Base-by-base conservation (phyloP, 2,329 filamentous ascomycete species). In the Pyrenochaeta sp. region DNA sequence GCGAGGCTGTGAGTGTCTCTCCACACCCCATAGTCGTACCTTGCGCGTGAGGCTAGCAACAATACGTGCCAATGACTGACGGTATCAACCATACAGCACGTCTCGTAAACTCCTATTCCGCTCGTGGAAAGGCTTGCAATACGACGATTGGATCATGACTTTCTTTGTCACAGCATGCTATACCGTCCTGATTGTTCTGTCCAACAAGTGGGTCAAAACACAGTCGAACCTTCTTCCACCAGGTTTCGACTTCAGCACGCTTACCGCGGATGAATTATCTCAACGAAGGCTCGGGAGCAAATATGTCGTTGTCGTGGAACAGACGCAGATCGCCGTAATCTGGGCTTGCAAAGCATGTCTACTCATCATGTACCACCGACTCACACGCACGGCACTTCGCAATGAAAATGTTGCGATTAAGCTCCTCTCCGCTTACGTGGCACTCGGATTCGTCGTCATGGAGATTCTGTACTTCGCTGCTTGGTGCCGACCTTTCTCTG, bases 71-170 rank as follows among this genome's bases (percentile, higher is more conserved):
- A 52, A 55, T 52, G 34, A 59, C 59, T 50, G 37, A 50, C 45
- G 1, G 27, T 4, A 30, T 27, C 25, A 36, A 8, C 10, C 9
- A 15, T 45, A 59, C 52, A 82, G 79, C 36, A 74, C 79, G 32
- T 83, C 82, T 10, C 77, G 81, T 32, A 75, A 72, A 22, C 74
- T 82, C 36, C 73, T 79, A 9, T 77, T 86, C 50, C 79, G 83
- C 15, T 80, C 81, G 39, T 73, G 81, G 64, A 78, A 73, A 42
- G 77, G 77, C 6, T 80, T 86, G n/a, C 82, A 85, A 64, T 66
- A 81, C 27, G 86, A 88, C 64, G 86, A 88, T 67, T 86, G 82
- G 66, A 74, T 85, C 25, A 88, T 88, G 84, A 72, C 68, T 12
- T 42, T 83, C 8, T 76, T 86, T 53, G 80, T 83, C 7, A 74